These are phyloP conservation scores for Martiniozyma asiatica DNA, from an alignment of 1,139 yeast genomes.

Conservation along the genomic window DNA sequence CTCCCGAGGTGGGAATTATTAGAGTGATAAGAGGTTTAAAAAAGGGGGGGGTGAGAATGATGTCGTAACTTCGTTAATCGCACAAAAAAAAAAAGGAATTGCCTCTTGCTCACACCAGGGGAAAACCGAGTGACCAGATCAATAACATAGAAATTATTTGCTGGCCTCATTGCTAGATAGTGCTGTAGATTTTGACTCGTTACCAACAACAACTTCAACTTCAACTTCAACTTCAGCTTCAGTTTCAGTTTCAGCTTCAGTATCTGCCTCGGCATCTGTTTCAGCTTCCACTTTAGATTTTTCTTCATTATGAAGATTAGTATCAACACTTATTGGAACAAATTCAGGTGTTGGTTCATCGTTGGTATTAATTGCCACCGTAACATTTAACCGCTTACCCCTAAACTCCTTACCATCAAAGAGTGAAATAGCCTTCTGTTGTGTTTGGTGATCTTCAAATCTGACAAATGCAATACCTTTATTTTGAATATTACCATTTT, in stretches of 20 bases:
- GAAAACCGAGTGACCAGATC: no score
- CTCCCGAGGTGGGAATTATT: no score
- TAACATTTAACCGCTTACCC: slow-evolving; percentile 44
- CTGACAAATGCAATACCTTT: slow-evolving; percentile 57
- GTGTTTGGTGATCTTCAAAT: slow-evolving; percentile 35
- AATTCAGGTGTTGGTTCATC: slow-evolving; percentile 4
- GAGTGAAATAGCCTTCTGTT: slow-evolving; percentile 36
- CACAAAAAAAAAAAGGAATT: no score
- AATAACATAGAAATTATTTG: no score
- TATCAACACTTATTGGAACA: slow-evolving; percentile 1
- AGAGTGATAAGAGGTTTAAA: no score
- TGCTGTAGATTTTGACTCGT: not conserved
- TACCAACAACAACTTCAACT: slow-evolving; percentile 5
- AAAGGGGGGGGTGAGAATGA: no score
- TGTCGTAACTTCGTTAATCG: no score
- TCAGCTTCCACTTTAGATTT: slow-evolving; percentile 4
- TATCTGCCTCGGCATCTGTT: slow-evolving; percentile 4
- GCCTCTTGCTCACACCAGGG: no score
- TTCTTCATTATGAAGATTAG: slow-evolving; percentile 4
- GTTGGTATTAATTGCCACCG: slow-evolving; percentile 40
- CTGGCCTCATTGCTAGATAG: not conserved
- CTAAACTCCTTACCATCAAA: slow-evolving; percentile 40
- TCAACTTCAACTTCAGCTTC: slow-evolving; percentile 7
- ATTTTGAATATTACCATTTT: slow-evolving; percentile 33
- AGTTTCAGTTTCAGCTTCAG: slow-evolving; percentile 2